Evolutionary conservation across 208 protist species (phyloP).

Genomic region (Trypanosoma theileri): DNA sequence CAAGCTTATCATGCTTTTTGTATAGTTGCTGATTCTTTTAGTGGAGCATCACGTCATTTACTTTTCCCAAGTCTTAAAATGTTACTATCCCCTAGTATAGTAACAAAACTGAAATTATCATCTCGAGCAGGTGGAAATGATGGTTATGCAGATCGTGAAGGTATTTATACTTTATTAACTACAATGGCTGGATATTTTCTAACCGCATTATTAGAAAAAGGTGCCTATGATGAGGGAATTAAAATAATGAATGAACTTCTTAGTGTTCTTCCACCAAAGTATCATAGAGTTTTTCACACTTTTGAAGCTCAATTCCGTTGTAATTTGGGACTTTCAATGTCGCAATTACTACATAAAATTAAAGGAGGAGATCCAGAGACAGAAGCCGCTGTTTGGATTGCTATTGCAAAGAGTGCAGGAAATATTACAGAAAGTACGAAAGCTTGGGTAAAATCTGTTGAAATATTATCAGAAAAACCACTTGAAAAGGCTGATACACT

Average conservation of each 20-base stretch:
- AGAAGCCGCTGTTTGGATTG: constrained; percentile 67
- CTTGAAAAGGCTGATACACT: constrained; percentile 47
- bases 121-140: constrained; percentile 2
- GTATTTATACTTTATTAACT: constrained; percentile 10
- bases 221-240: constrained; percentile 41
- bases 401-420: constrained; percentile 42
- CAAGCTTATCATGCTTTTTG: constrained; percentile 31
- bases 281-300: constrained; percentile 47
- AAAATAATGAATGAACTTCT: constrained; percentile 45
- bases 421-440: constrained; percentile 32
- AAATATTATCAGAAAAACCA: constrained; percentile 34
- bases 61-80: constrained; percentile 69
- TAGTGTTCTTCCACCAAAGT: constrained; percentile 50
- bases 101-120: constrained; percentile 13
- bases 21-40: constrained; percentile 25
- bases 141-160: constrained; percentile 22
- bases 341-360: constrained; percentile 33
- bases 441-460: constrained; percentile 51
- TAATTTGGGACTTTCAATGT: constrained; percentile 38
- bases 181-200: constrained; percentile 28
- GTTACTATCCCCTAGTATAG: constrained; percentile 49
- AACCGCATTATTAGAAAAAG: constrained; percentile 27
- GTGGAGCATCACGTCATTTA: constrained; percentile 22
- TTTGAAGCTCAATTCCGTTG: constrained; percentile 62
- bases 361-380: constrained; percentile 59